phyloP scores from a whole-genome alignment of 176 grass and related monocot genomes.

The Carex myosuroides region DNA sequence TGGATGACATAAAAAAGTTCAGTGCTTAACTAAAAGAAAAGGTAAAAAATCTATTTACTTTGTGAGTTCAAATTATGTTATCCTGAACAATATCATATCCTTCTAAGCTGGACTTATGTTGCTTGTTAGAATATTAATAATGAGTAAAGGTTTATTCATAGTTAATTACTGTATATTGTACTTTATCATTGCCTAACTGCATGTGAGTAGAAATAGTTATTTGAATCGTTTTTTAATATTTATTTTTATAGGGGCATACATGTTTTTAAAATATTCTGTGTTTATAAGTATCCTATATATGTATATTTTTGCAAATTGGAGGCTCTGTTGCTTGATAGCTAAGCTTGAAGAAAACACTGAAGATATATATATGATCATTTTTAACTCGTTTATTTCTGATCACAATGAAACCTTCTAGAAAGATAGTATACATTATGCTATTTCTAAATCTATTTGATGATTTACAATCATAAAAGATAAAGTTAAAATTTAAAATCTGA shows the following conservation, averaged over 20 bases:
- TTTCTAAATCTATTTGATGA: constrained; percentile 21
- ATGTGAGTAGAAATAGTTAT: neutral
- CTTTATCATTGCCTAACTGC: neutral
- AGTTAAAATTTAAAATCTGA: no score
- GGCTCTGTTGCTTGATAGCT: constrained; percentile 82
- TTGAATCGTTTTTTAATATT: neutral
- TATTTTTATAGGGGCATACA: neutral
- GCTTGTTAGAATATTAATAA: neutral
- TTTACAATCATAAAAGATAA: no score
- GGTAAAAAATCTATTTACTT: no score
- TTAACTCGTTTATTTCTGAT: neutral
- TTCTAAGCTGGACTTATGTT: no score
- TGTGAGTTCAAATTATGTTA: no score
- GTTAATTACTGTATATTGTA: neutral
- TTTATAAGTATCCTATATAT: constrained; percentile 5
- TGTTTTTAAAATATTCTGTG: neutral
- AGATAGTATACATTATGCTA: neutral
- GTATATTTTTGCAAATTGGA: constrained; percentile 35
- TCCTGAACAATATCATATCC: no score
- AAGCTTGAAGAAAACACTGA: constrained; percentile 89
- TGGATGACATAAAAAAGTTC: no score
- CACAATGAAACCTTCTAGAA: neutral
- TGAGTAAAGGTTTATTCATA: neutral
- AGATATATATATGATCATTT: constrained; percentile 52
- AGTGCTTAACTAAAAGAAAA: no score